phyloP scores from a whole-genome alignment of 2,329 filamentous ascomycete species.

The Verticillium longisporum region DNA sequence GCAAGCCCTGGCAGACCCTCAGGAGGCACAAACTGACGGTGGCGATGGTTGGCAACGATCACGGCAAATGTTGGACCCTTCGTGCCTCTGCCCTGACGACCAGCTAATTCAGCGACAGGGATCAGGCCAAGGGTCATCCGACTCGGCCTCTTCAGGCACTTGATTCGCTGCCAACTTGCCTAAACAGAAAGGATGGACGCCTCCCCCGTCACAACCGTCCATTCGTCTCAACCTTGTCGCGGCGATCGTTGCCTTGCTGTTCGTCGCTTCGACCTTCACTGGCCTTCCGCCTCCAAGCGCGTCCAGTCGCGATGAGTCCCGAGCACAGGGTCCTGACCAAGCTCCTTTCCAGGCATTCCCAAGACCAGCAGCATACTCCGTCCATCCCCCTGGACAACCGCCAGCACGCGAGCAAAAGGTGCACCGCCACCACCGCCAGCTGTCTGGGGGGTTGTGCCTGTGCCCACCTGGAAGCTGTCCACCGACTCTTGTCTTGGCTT shows the following conservation, averaged over 20 bases:
- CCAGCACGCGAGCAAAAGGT: background rate
- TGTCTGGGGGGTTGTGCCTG: slow-evolving; percentile 1
- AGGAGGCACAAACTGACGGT: background rate
- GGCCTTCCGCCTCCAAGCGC: background rate
- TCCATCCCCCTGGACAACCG: background rate
- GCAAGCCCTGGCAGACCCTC: background rate
- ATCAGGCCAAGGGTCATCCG: background rate
- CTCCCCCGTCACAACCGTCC: background rate
- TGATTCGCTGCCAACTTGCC: slow-evolving; percentile 3
- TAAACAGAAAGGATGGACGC: background rate
- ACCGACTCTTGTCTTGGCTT: background rate
- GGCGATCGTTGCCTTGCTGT: slow-evolving; percentile 1
- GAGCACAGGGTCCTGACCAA: background rate
- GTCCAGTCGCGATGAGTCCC: background rate
- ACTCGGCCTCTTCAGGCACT: background rate
- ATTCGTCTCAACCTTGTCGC: background rate
- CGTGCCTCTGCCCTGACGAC: background rate
- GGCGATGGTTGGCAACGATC: slow-evolving; percentile 11
- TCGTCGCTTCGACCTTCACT: background rate
- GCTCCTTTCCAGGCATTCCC: background rate
- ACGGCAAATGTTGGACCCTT: slow-evolving; percentile 3
- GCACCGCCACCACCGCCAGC: slow-evolving; percentile 9
- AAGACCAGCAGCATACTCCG: background rate
- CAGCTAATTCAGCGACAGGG: background rate
- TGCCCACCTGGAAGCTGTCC: background rate